Conservation (phyloP, 257 asterid genomes). For the Rhazya stricta region DNA sequence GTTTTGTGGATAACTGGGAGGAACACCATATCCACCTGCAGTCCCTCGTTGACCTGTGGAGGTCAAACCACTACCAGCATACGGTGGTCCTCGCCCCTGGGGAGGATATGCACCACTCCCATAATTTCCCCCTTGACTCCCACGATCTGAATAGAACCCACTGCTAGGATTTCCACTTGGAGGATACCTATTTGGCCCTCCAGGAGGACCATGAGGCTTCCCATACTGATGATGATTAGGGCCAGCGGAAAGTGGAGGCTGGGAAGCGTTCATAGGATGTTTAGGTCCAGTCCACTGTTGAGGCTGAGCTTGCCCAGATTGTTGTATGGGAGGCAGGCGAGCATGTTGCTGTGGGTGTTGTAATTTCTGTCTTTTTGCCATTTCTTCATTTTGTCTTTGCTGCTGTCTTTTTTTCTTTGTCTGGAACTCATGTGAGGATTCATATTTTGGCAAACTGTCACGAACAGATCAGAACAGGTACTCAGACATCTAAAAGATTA, state of each 20-base stretch:
- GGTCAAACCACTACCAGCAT: constrained; percentile 51
- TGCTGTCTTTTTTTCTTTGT: constrained; percentile 92
- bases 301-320: constrained; percentile 55
- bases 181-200: constrained; percentile 68
- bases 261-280: constrained; percentile 56
- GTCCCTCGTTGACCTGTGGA: constrained; percentile 60
- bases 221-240: constrained; percentile 69
- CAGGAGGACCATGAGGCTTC: constrained; percentile 75
- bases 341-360: constrained; percentile 80
- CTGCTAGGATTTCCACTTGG: constrained; percentile 50
- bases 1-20: constrained; percentile 62
- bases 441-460: constrained; percentile 82
- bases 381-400: constrained; percentile 80
- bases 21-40: constrained; percentile 56
- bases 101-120: constrained; percentile 57
- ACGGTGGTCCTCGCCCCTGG: constrained; percentile 64
- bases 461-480: background rate
- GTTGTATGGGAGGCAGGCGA: constrained; percentile 86
- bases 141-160: constrained; percentile 78
- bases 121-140: constrained; percentile 60
- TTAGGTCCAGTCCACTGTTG: constrained; percentile 62
- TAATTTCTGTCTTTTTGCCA: constrained; percentile 73
- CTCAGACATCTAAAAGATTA: background rate
- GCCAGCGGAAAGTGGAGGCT: constrained; percentile 48
- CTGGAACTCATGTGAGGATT: constrained; percentile 94